Base-by-base conservation (phyloP, 2,329 filamentous ascomycete species). In the Calycina herbarum region DNA sequence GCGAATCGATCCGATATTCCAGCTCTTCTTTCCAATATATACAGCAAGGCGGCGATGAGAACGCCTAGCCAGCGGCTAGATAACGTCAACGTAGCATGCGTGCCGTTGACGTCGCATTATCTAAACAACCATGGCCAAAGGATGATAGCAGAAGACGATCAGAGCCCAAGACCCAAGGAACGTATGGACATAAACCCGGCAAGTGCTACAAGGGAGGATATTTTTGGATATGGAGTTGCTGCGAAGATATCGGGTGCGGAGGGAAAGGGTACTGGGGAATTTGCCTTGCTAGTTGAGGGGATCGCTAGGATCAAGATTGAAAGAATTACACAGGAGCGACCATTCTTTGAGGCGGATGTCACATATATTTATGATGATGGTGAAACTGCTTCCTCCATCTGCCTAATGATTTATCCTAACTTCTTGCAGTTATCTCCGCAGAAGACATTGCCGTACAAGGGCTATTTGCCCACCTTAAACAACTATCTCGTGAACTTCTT, bases 201-300 rank as follows among this genome's bases (percentile, higher is more conserved):
- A 54, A 85, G 83, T 72, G 84, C 86, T 67, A 86, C 82, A 74
- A 91, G 87, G 75, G 82, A 85, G 2, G 92, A 97, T 73, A 80
- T 99, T 1, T 98, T 91, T 78, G 85, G 85, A 61, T 94, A 90
- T 78, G 95, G 93, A 59, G 93, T 93, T 4, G 85, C 93, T 31
- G 91, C 89, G 40, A 92, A 89, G 79, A 91, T 94, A 70, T 85
- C 89, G 65, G 90, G 89, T 61, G 88, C 94, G 58, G 91, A 94
- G 77, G 91, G 91, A 33, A 85, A 88, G 64, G 87, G 88, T 58
- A 87, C 88, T 11, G 86, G 88, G 35, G 91, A 97, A 75, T 89
- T 97, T 73, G 89, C 89, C 65, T 79, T 99, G 62, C 84, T 97
- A 5, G 93, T 99, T 1, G 93, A 98, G 77, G 95, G 95, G 17